Evolutionary conservation across 108 stramenopile genomes (phyloP), one percentile per base, ranked within the genome.

Genomic region (Fistulifera pelliculosa): DNA sequence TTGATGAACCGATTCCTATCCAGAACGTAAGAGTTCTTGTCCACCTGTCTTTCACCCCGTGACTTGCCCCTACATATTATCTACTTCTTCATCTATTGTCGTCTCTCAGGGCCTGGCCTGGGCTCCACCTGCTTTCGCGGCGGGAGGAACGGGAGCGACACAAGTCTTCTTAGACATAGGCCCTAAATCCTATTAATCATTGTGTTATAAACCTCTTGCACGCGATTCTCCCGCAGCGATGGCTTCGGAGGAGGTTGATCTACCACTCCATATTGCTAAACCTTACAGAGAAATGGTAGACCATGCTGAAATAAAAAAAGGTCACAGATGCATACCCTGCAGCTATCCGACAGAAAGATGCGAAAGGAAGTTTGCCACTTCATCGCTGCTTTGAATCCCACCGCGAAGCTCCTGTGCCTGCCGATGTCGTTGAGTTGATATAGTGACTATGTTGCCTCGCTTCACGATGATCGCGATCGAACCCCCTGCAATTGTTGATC

Each of bases 181-280:
- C n/a, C n/a, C n/a, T n/a, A n/a, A n/a, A n/a, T n/a, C n/a, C n/a
- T n/a, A n/a, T n/a, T n/a, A n/a, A n/a, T n/a, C n/a, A n/a, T n/a
- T n/a, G n/a, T n/a, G n/a, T n/a, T n/a, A n/a, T n/a, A n/a, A n/a
- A n/a, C n/a, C n/a, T n/a, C n/a, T n/a, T n/a, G 56, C 44, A 57
- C 48, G 18, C 17, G 27, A 35, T 8, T 38, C 13, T 27, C 75
- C 75, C 1, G 75, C 66, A 1, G 44, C 50, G 58, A 53, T 76
- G 11, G 31, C 58, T n/a, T 21, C 8, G 4, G 60, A 61, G 0
- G 61, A 62, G 2, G 11, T 48, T 18, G 70, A 76, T 27, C 47
- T 68, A 17, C 75, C 75, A 5, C 51, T 76, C 16, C 75, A 76
- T 56, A 52, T 76, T 0, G 75, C 75, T 21, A n/a, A n/a, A n/a